These are phyloP conservation scores for Colletotrichum tropicale DNA, from an alignment of 2,329 filamentous ascomycete species.

Conservation along the genomic window DNA sequence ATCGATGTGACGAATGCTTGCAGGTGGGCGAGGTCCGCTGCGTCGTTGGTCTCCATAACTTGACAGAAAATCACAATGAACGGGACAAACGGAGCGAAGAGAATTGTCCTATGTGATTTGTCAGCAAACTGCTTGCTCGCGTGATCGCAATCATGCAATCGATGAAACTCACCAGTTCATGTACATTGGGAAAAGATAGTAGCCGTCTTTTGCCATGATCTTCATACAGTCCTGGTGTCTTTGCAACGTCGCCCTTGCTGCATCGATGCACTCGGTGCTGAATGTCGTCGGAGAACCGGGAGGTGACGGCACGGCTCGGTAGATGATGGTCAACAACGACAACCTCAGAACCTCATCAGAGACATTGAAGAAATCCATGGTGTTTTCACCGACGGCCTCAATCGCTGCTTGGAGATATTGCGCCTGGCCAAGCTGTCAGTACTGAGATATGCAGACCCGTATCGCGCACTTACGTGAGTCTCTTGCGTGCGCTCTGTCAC, in stretches of 20 bases:
- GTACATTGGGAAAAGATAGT: slow-evolving; percentile 42
- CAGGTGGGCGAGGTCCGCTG: slow-evolving; percentile 49
- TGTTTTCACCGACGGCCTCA: slow-evolving; percentile 27
- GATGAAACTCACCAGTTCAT: slow-evolving; percentile 43
- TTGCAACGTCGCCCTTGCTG: slow-evolving; percentile 43
- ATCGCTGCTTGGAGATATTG: neutral
- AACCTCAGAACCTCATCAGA: slow-evolving; percentile 47
- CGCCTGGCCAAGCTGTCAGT: slow-evolving; percentile 24
- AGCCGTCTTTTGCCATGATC: slow-evolving; percentile 37
- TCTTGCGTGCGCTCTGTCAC: slow-evolving; percentile 31
- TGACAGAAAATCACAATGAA: slow-evolving; percentile 59
- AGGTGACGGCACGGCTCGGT: slow-evolving; percentile 41
- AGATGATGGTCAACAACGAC: slow-evolving; percentile 44
- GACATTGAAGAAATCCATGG: slow-evolving; percentile 39
- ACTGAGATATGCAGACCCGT: neutral
- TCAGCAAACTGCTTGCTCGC: neutral
- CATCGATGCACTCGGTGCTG: slow-evolving; percentile 44
- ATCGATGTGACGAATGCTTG: slow-evolving; percentile 56
- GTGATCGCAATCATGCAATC: neutral
- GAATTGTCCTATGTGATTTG: slow-evolving; percentile 38
- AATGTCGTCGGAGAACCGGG: slow-evolving; percentile 37
- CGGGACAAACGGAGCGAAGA: slow-evolving; percentile 57
- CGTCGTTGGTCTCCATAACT: slow-evolving; percentile 49
- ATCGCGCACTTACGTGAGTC: slow-evolving; percentile 13
- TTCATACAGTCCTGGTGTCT: slow-evolving; percentile 45